phyloP scores from a whole-genome alignment of 306 rosid genomes.

The Cucurbita pepo region DNA sequence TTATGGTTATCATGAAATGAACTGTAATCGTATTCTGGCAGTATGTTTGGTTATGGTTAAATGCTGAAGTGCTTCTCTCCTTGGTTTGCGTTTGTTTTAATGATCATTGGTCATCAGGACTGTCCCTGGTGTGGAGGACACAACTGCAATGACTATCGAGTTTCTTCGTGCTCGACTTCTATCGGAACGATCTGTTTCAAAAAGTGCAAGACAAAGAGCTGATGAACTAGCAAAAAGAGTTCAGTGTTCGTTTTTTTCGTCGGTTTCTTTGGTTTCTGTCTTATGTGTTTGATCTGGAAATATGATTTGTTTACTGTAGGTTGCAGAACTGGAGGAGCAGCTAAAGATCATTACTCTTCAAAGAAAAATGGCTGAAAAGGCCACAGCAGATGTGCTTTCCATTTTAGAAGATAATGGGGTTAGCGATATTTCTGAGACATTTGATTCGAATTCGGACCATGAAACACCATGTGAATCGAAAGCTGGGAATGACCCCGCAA shows the following conservation, averaged over 20 bases:
- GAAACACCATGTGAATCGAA: slow-evolving; percentile 50
- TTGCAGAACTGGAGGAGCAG: slow-evolving; percentile 68
- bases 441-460: slow-evolving; percentile 54
- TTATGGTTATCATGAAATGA: too few relatives aligned
- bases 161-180: slow-evolving; percentile 80
- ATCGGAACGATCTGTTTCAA: slow-evolving; percentile 79
- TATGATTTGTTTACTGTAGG: slow-evolving; percentile 24
- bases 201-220: slow-evolving; percentile 71
- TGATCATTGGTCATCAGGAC: slow-evolving; percentile 18
- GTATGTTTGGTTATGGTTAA: too few relatives aligned
- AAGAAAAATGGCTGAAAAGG: slow-evolving; percentile 91
- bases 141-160: slow-evolving; percentile 61
- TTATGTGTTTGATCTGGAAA: not conserved
- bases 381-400: slow-evolving; percentile 77
- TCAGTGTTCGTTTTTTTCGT: slow-evolving; percentile 2
- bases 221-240: slow-evolving; percentile 65
- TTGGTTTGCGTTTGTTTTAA: slow-evolving; percentile 2
- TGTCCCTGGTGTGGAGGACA: slow-evolving; percentile 43
- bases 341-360: slow-evolving; percentile 54
- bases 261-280: slow-evolving; percentile 9
- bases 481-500: slow-evolving; percentile 20
- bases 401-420: slow-evolving; percentile 69
- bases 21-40: too few relatives aligned
- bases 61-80: not conserved
- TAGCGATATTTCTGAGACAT: slow-evolving; percentile 55